phyloP scores from a whole-genome alignment of 73 alveolate genomes.

The Breviolum minutum region DNA sequence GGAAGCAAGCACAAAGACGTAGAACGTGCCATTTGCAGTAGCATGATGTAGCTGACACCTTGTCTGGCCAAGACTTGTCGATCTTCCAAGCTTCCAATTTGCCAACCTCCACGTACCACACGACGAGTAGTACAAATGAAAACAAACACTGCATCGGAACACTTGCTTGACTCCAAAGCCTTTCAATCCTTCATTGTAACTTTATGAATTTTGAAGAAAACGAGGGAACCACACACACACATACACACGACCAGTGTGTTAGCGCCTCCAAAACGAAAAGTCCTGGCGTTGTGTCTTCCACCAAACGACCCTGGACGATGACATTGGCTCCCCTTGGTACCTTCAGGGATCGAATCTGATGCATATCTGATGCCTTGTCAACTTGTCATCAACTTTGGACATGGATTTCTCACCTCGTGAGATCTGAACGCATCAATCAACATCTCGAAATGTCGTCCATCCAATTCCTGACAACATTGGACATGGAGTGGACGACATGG shows the following conservation, averaged over 20 bases:
- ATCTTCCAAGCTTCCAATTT: slow-evolving; percentile 50
- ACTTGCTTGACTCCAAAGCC: not conserved
- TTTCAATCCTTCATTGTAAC: not conserved
- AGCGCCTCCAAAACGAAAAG: slow-evolving; percentile 57
- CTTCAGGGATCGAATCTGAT: not conserved
- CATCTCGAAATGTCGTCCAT: slow-evolving; percentile 11
- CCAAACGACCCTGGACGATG: slow-evolving; percentile 49
- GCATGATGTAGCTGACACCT: not conserved
- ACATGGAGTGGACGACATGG: not conserved
- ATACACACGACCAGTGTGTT: not conserved
- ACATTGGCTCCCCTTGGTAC: slow-evolving; percentile 51
- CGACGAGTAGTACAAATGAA: not conserved
- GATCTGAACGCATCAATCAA: slow-evolving; percentile 65
- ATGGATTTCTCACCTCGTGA: not conserved
- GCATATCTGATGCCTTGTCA: not conserved
- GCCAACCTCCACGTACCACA: slow-evolving; percentile 1
- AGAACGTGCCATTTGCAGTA: not conserved
- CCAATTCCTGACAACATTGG: slow-evolving; percentile 23
- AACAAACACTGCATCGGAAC: no score
- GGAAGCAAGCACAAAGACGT: not conserved
- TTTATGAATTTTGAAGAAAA: no score
- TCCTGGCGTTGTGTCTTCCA: slow-evolving; percentile 48
- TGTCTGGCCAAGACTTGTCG: slow-evolving; percentile 49
- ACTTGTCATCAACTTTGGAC: not conserved
- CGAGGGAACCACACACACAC: not conserved